Evolutionary conservation across 2,329 filamentous ascomycete genomes (phyloP), one percentile per base, ranked within the genome.

Genomic region (Trichophyton benhamiae): DNA sequence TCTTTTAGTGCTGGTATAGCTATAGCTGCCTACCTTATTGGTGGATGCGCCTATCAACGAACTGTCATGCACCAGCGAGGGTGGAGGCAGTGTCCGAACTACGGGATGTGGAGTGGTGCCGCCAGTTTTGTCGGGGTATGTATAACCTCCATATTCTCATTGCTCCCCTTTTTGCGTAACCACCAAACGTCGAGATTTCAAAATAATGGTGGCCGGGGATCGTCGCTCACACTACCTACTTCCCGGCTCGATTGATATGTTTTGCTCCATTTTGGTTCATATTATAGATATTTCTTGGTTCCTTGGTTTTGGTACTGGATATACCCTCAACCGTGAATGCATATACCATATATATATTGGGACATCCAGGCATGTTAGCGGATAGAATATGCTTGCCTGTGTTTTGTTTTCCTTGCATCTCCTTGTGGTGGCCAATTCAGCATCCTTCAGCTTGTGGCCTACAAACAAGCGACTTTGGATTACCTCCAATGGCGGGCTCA

Each of bases 81-180:
- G 57, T 97, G 92, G 94, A 84, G 89, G 67, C 94, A 99, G 74
- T 78, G 96, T 67, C 94, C 94, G 60, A 97, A 99, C 76, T 96
- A 94, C 77, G 85, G 83, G 67, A 82, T 96, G 67, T 99, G 94
- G 94, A 86, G 89, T 33, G 87, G 90, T 60, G 88, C 96, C 64
- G 86, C 88, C 76, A 85, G 82, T 67, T 95, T 96, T 72, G 76
- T 96, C 69, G 87, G 82, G 80, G 92, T 94, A 82, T 78, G 82
- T 78, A 63, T 74, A 61, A 60, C 72, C 52, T 63, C 76, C 67
- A 72, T 77, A 74, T 65, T 75, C 61, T 72, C 68, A 22, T 72
- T 67, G 64, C 66, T 68, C 60, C 67, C 60, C 52, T 69, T 60
- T 41, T 60, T 66, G 68, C 68, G 65, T 61, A 67, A 64, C 59